Evolutionary conservation across 441 rosid species (phyloP), one percentile per base, ranked within the genome.

Genomic region (Bruguiera hainesii): DNA sequence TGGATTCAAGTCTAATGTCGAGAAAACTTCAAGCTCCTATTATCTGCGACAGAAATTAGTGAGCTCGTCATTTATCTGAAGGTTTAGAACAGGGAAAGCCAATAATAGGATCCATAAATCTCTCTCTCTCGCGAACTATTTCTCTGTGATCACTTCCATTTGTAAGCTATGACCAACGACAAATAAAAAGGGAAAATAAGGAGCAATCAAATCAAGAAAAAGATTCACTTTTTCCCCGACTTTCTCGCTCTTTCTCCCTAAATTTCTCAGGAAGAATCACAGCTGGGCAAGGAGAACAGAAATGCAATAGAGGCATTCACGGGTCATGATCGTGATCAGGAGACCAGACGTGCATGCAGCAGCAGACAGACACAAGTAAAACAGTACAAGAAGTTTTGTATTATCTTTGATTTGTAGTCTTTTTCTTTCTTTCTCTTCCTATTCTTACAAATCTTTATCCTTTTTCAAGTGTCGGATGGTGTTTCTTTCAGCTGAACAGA

Each of bases 301-400:
- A 79, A 70, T 67, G 69, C 59, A 60, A 50, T 33, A 68, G 67
- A 64, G 61, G 42, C 58, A 58, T 72, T 68, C 80, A 75, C n/a
- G 37, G 69, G 77, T 78, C 70, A 61, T 69, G 70, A 42, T 13
- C 18, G 4, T 82, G 6, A 78, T 80, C 79, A 74, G 64, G 49
- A 73, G 76, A 67, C 76, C 77, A 65, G 76, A 78, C 75, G 66
- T 68, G 80, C 80, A 67, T 66, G 67, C 76, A 69, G 20, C 76
- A 69, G 80, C 73, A 42, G 73, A 37, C 46, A 46, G 35, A 55
- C 23, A 10, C 28, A 39, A 60, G 56, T 49, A 11, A 42, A 42
- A 42, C 18, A 49, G 66, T 57, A 76, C 57, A 64, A 37, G 59
- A 63, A 66, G 63, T 55, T 58, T 64, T 71, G 76, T 67, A 48